Conservation (phyloP, 73 alveolate genomes). For the Stentor coeruleus region DNA sequence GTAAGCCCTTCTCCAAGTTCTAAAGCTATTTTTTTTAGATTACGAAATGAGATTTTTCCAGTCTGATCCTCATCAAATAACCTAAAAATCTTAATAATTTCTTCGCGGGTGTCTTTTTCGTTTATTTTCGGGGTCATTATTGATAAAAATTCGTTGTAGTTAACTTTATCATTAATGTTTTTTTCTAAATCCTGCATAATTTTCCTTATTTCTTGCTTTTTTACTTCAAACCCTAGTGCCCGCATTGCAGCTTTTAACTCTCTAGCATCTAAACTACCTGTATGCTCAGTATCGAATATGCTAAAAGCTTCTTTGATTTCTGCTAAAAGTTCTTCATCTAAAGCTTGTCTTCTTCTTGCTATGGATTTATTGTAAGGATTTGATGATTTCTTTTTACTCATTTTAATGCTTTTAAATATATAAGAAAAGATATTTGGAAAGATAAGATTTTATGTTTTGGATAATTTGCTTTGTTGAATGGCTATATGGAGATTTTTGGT, state of each 20-base stretch:
- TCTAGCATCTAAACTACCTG: constrained; percentile 75
- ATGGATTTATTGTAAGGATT: constrained; percentile 25
- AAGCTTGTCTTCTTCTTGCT: constrained; percentile 32
- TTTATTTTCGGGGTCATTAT: constrained; percentile 77
- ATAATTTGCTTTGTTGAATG: too few species aligned
- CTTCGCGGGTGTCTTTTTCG: constrained; percentile 88
- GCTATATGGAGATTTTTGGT: too few species aligned
- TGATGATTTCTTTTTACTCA: neutral
- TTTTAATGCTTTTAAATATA: constrained; percentile 22
- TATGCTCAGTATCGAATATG: constrained; percentile 75
- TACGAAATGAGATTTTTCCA: constrained; percentile 82
- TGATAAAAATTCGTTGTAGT: constrained; percentile 79
- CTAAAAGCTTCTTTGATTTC: constrained; percentile 82
- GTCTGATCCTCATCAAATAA: constrained; percentile 87
- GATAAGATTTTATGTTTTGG: neutral
- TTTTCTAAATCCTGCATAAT: constrained; percentile 65
- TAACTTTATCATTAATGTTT: constrained; percentile 57
- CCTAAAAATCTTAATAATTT: constrained; percentile 76
- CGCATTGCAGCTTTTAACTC: constrained; percentile 86
- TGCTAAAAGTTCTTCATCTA: constrained; percentile 63
- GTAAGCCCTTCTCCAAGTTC: constrained; percentile 87
- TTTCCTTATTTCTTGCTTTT: constrained; percentile 64
- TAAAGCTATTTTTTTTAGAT: constrained; percentile 80
- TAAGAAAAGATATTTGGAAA: neutral
- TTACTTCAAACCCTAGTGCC: constrained; percentile 74